A percentile compares a stretch with the other conserved stretches of the same genome.
Conservation (phyloP, 139 green algal species). For the Tetratostichococcus sp. region DNA sequence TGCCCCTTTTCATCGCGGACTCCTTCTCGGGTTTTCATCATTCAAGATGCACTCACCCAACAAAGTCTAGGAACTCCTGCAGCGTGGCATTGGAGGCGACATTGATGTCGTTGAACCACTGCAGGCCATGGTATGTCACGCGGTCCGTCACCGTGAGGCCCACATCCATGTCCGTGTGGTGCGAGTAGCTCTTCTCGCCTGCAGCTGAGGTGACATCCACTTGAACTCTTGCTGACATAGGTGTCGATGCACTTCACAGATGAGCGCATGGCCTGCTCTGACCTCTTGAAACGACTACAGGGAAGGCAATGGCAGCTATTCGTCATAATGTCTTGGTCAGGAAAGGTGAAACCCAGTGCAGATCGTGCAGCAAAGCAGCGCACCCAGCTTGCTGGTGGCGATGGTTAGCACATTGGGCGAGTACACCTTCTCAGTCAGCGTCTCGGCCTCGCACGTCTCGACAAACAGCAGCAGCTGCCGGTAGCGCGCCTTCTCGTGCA, state of each 20-base stretch:
- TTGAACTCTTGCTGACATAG: too few species aligned
- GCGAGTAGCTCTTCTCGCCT: constrained; percentile 68
- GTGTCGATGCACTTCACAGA: too few species aligned
- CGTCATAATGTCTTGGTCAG: background rate
- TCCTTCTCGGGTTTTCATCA: background rate
- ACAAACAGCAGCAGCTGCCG: constrained; percentile 83
- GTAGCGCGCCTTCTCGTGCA: constrained; percentile 71
- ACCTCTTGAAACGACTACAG: too few species aligned
- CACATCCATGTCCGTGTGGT: constrained; percentile 51
- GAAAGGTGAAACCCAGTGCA: background rate
- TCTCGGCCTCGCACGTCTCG: constrained; percentile 89
- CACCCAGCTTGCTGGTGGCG: constrained; percentile 48
- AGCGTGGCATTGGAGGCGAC: constrained; percentile 37
- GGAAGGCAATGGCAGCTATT: too few species aligned
- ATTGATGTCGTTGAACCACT: constrained; percentile 59
- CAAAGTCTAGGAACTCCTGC: constrained; percentile 27
- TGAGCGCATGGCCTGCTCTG: too few species aligned
- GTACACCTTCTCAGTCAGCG: constrained; percentile 55
- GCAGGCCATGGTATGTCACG: constrained; percentile 62
- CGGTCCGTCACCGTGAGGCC: constrained; percentile 68
- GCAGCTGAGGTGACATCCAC: background rate
- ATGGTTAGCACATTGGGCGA: constrained; percentile 54
- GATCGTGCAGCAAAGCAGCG: background rate
- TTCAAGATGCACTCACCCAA: constrained; percentile 16
- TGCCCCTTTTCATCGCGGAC: background rate